Percentiles rank a stretch among this genome's conserved stretches.
phyloP scores from a whole-genome alignment of 768 basidiomycete genomes.

The Ramaria sp. region DNA sequence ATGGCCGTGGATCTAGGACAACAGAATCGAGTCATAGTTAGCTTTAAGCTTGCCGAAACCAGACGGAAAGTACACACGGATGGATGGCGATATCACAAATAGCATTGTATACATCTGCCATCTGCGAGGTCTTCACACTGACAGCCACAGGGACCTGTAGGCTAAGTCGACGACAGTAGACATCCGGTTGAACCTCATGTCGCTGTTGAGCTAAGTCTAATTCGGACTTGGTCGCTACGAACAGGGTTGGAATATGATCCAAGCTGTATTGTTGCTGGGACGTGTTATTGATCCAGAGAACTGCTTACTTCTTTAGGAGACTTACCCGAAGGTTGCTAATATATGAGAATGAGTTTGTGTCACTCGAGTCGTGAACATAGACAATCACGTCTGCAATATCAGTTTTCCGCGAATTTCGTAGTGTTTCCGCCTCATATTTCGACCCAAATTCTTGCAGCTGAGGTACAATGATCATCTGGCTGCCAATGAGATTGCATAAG shows the following conservation, averaged over 20 bases:
- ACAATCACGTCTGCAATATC: constrained; percentile 91
- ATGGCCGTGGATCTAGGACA: constrained; percentile 45
- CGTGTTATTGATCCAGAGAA: neutral
- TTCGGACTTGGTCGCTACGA: constrained; percentile 98
- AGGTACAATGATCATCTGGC: neutral
- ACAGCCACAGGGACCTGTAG: constrained; percentile 94
- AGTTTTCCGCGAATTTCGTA: constrained; percentile 83
- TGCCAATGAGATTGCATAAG: neutral
- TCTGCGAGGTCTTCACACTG: constrained; percentile 77
- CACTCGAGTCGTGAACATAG: constrained; percentile 95
- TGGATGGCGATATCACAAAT: constrained; percentile 79
- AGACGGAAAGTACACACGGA: constrained; percentile 48
- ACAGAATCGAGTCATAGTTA: constrained; percentile 6
- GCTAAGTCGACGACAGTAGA: constrained; percentile 81
- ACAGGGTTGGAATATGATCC: constrained; percentile 89
- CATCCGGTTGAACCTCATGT: constrained; percentile 97
- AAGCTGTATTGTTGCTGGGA: constrained; percentile 91
- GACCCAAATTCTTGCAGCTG: constrained; percentile 97
- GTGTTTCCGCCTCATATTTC: constrained; percentile 83
- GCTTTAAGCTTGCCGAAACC: constrained; percentile 5
- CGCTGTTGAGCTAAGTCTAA: constrained; percentile 94
- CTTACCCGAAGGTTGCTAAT: constrained; percentile 89
- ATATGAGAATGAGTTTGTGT: constrained; percentile 98
- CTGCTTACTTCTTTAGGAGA: constrained; percentile 8
- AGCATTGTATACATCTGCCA: constrained; percentile 78